Evolutionary conservation across 2,329 filamentous ascomycete species (phyloP), one percentile per base, ranked within the genome.

Genomic region (Diaporthe australafricana): DNA sequence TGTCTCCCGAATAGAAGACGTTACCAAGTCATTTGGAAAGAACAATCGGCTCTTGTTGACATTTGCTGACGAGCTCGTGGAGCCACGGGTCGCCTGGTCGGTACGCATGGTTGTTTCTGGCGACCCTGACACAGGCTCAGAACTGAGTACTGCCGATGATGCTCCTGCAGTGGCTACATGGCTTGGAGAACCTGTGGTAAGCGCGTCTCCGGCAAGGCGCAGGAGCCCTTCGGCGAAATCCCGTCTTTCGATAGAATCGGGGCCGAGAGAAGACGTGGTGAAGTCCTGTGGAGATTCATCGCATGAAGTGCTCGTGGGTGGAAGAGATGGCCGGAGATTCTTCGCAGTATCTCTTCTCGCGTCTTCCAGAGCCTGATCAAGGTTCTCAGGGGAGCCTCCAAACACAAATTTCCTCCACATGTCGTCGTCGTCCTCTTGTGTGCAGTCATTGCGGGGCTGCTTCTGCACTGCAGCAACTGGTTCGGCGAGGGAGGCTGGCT

Each of bases 361-460:
- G 38, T 78, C 74, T n/a, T 74, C 52, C 27, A 76, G 75, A 9
- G 70, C 66, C 30, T 65, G 60, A 45, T 74, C 71, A 30, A 77
- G 32, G 22, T 40, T 35, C 11, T 74, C 70, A 6, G 68, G 42
- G 40, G 40, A 56, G 7, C 74, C 75, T 22, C 75, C 71, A 38
- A 79, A 77, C 3, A 79, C 72, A 35, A 80, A 79, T 20, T 69
- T 66, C 60, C 70, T 78, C 78, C 78, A 80, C 30, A 72, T 74
- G 4, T 75, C 75, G 30, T 73, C 72, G 17, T 76, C 73, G n/a
- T 72, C 68, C 47, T 69, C 52, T 6, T 30, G 32, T n/a, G 30
- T 35, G 32, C n/a, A 25, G n/a, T 57, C 50, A 22, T 38, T 47
- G 27, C 35, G 22, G 2, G 32, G 9, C 30, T 65, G 11, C 38